These are phyloP conservation scores for Naematelia aurantialba DNA, from an alignment of 768 basidiomycete species.

Conservation along the genomic window DNA sequence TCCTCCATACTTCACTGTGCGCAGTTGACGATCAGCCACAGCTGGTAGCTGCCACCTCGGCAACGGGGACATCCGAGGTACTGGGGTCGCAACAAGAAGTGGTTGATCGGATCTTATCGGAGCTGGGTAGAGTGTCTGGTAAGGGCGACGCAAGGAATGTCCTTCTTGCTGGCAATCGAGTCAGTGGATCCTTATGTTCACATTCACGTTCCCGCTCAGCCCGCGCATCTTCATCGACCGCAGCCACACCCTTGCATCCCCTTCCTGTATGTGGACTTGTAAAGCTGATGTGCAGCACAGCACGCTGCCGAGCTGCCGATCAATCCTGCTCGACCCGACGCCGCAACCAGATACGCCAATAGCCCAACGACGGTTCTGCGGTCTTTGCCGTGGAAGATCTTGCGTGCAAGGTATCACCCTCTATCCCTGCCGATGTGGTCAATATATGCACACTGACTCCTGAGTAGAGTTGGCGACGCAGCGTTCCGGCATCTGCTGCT, in stretches of 20 bases:
- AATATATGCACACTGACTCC: not conserved
- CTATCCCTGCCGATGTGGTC: not conserved
- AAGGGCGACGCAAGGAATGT: constrained; percentile 23
- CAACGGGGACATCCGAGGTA: not conserved
- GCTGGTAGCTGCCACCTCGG: not conserved
- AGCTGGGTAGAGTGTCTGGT: constrained; percentile 11
- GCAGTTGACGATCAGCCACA: not conserved
- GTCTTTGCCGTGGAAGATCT: constrained; percentile 24
- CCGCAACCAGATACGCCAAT: constrained; percentile 41
- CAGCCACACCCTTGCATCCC: too few species aligned
- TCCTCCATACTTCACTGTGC: constrained; percentile 17
- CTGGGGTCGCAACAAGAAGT: constrained; percentile 35
- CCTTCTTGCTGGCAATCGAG: constrained; percentile 22
- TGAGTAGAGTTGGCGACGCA: constrained; percentile 71
- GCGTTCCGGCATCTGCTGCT: constrained; percentile 74
- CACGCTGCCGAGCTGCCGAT: constrained; percentile 20
- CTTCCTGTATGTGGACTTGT: not conserved
- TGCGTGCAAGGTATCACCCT: constrained; percentile 21
- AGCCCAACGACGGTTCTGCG: constrained; percentile 30
- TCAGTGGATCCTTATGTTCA: too few species aligned
- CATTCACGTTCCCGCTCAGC: too few species aligned
- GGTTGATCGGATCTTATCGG: constrained; percentile 34
- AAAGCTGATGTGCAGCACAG: constrained; percentile 4
- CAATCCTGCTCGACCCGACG: constrained; percentile 34
- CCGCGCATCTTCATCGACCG: too few species aligned